Base-by-base conservation (phyloP, 306 rosid genomes). In the Inga oerstediana region DNA sequence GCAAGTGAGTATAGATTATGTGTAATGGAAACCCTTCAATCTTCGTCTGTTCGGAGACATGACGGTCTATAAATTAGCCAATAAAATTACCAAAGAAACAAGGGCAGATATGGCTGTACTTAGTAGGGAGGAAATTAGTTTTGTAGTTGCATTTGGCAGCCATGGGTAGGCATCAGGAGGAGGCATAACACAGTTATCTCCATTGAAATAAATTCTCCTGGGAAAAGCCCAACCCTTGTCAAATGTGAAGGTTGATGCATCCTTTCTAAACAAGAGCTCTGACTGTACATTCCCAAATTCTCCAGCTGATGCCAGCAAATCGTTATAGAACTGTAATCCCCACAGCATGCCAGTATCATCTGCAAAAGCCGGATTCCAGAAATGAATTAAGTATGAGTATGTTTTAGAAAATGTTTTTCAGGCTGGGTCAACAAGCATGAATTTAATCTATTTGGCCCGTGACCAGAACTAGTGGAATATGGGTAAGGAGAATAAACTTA, bases 211-310 rank as follows among this genome's bases (percentile, higher is more conserved):
- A 81, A 96, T 86, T 54, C 99, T 96, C 82, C 99, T 87, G 8
- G 99, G 98, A 85, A 96, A 96, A 66, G 98, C 99, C 98, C 99
- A 96, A 67, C 99, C 99, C 79, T 96, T 96, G 54, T 96, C 99
- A 32, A 94, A 92, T 72, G 97, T 91, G 86, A 96, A 96, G 70
- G 97, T 93, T 65, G 95, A 88, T 78, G 83, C 35, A 82, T 94
- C 99, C 80, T 96, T 96, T 75, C 89, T 87, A 69, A 96, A 90
- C 65, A 96, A 95, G 79, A 96, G 89, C 85, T 96, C 98, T 15
- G 99, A 93, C 78, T 96, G 99, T 83, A 89, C 99, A 83, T 96
- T 96, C 41, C 99, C 99, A 16, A 83, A 82, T 39, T 94, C 88
- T 52, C 94, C 98, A 32, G 99, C 99, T 83, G 92, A 75, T 48